Evolutionary conservation across 257 asterid genomes (phyloP).

Genomic region (Lavandula angustifolia): DNA sequence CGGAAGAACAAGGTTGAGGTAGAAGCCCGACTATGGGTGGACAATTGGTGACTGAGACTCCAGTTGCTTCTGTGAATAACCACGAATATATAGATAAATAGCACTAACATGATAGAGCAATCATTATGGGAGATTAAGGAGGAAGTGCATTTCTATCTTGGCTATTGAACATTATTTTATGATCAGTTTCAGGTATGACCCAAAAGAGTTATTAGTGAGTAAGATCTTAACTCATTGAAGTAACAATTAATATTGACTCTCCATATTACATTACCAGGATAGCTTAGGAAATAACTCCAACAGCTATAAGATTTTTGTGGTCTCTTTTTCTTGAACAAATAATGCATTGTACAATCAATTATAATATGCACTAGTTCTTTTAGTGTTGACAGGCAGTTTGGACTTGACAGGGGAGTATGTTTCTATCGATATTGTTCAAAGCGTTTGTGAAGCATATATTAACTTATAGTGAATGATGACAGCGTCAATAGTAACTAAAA

Average conservation of each 20-base stretch:
- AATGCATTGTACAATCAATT: not conserved
- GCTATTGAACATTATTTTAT: slow-evolving; percentile 8
- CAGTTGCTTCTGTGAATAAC: slow-evolving; percentile 58
- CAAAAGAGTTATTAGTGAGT: slow-evolving; percentile 8
- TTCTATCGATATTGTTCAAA: not conserved
- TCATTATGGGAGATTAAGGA: slow-evolving; percentile 23
- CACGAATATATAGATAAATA: slow-evolving; percentile 9
- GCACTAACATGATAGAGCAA: slow-evolving; percentile 13
- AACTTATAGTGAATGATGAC: slow-evolving; percentile 2
- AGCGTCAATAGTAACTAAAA: slow-evolving; percentile 2
- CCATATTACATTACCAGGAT: slow-evolving; percentile 13
- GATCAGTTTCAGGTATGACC: slow-evolving; percentile 10
- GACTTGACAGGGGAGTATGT: not conserved
- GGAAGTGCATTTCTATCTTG: slow-evolving; percentile 16
- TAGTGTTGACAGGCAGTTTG: not conserved
- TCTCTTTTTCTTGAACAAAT: slow-evolving; percentile 9
- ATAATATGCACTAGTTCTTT: not conserved
- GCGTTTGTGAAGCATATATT: not conserved
- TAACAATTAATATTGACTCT: slow-evolving; percentile 10
- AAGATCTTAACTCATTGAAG: not conserved
- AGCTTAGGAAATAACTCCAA: slow-evolving; percentile 4
- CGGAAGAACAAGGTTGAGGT: slow-evolving; percentile 78
- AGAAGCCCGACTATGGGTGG: slow-evolving; percentile 82
- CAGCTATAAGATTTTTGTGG: not conserved
- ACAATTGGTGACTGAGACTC: slow-evolving; percentile 47